Evolutionary conservation across 2,329 filamentous ascomycete genomes (phyloP), one percentile per base, ranked within the genome.

Genomic region (Ophiosphaerella korrae): DNA sequence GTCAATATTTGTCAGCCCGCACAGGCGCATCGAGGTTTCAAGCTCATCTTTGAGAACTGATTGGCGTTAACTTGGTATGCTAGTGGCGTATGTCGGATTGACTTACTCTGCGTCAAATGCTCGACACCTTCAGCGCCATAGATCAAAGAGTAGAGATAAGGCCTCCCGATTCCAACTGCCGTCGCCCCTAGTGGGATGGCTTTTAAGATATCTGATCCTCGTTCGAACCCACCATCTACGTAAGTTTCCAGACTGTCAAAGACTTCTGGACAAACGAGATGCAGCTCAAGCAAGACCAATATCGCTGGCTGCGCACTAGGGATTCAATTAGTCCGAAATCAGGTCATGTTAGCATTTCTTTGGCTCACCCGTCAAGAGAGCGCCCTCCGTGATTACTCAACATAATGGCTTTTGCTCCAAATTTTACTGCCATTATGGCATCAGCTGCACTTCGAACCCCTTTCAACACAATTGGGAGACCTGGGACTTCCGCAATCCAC

Each of bases 151-250:
- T 80, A 87, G 37, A 88, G 57, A 48, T 85, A 82, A 0, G 82
- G 82, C 16, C 86, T 74, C 0, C 86, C 86, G 4, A 89, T 71
- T 0, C 85, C 85, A 0, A 76, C 85, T 0, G 82, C 84, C 43
- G 75, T 84, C 0, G 84, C 86, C 0, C 86, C 86, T 0, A 89
- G 72, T 44, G 84, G 86, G 8, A 89, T 63, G 0, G 84, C 85
- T 66, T 89, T 89, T 59, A 89, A 78, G 3, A 89, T 81, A 62
- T 89, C 86, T 0, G 84, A 82, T 0, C 86, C 86, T 21, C 85
- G 74, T 18, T 79, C 77, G 23, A 89, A 78, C 0, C 87, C 86
- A 0, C 85, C 84, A 55, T 89, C 86, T 12, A 88, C 74, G 42
- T 81, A 83, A 1, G 88, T 80, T 59, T 87, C 83, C 68, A 88